Percentiles rank a stretch among this genome's conserved stretches.
Evolutionary conservation across 345 rosid genomes (phyloP).

Genomic region (Gossypium thurberi): DNA sequence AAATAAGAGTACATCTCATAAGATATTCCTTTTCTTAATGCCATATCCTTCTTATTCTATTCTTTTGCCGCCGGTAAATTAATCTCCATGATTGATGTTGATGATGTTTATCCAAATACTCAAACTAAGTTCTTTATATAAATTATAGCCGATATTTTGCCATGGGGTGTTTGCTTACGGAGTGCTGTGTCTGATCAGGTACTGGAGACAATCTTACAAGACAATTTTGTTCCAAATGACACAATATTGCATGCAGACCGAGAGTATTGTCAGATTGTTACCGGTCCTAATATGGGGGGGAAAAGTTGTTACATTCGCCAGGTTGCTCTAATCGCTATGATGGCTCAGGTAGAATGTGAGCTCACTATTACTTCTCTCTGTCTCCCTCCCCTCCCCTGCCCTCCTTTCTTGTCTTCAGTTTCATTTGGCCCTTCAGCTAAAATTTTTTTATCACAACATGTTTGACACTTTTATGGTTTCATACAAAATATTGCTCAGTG

Average conservation of each 20-base stretch:
- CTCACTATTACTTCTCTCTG: not conserved
- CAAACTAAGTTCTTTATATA: not conserved
- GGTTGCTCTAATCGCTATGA: slow-evolving; percentile 76
- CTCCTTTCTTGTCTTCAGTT: not conserved
- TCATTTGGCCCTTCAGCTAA: not conserved
- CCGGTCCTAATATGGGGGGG: slow-evolving; percentile 99
- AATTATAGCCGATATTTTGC: not conserved
- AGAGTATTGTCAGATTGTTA: slow-evolving; percentile 81
- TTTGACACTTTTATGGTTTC: not conserved
- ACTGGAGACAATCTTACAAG: slow-evolving; percentile 66
- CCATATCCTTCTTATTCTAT: not conserved
- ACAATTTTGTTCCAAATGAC: slow-evolving; percentile 81
- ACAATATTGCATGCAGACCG: slow-evolving; percentile 57
- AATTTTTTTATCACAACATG: not conserved
- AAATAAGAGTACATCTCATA: not conserved
- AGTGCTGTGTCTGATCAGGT: slow-evolving; percentile 43
- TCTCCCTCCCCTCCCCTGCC: not conserved
- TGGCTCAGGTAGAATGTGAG: slow-evolving; percentile 79
- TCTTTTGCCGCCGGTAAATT: not conserved
- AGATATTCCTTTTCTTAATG: not conserved
- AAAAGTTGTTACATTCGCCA: slow-evolving; percentile 98
- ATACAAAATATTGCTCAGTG: not conserved
- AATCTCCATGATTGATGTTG: not conserved
- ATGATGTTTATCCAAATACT: not conserved
- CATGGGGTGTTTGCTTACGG: not conserved